Conservation (phyloP, 2,329 filamentous ascomycete genomes). For the Arthrobotrys musiformis region DNA sequence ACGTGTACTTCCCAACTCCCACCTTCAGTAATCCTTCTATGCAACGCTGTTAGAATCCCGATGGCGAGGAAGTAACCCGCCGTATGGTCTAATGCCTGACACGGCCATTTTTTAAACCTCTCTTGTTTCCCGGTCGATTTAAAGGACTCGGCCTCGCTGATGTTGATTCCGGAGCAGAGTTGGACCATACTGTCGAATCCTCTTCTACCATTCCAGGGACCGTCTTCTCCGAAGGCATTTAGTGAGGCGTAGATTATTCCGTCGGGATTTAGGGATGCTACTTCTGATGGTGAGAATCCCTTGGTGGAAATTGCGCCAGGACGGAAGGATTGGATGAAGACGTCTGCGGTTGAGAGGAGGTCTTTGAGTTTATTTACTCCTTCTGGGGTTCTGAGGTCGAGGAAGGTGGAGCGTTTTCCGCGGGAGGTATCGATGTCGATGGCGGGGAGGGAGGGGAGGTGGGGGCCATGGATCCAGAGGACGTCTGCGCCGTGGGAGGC, state of each 20-base stretch:
- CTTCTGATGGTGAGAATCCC: conserved; percentile 63
- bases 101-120: conserved; percentile 65
- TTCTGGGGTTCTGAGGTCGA: conserved; percentile 60
- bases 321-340: conserved; percentile 66
- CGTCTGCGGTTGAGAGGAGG: conserved; percentile 62
- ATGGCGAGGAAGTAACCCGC: conserved; percentile 69
- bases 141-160: conserved; percentile 67
- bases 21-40: conserved; percentile 64
- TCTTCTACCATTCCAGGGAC: conserved; percentile 65
- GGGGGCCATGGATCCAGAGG: conserved; percentile 63
- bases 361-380: conserved; percentile 59
- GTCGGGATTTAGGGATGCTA: conserved; percentile 63
- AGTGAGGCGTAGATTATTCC: conserved; percentile 67
- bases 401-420: conserved; percentile 62
- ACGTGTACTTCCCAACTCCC: conserved; percentile 69
- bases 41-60: conserved; percentile 68
- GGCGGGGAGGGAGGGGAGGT: conserved; percentile 61
- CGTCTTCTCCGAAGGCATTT: conserved; percentile 67
- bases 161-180: conserved; percentile 69
- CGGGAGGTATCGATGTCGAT: conserved; percentile 62
- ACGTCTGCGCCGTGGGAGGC: conserved; percentile 64
- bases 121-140: conserved; percentile 60
- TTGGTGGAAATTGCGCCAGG: conserved; percentile 65
- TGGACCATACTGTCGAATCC: conserved; percentile 71
- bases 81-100: conserved; percentile 70